Base-by-base conservation (phyloP, 2,329 filamentous ascomycete species). In the Phaeosphaeriaceae sp. region DNA sequence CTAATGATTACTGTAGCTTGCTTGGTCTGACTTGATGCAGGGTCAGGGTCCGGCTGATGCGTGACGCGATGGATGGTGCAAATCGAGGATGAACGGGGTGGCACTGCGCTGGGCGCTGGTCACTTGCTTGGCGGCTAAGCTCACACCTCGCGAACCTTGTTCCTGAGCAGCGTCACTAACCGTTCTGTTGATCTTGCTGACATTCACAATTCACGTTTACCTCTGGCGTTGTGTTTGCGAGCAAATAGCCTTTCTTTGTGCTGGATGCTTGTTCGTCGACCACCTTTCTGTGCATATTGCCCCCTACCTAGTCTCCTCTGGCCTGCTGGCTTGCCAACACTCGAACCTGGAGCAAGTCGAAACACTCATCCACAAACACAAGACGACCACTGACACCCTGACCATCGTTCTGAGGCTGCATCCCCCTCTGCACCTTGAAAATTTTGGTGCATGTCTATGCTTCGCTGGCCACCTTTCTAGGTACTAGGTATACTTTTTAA, bases 101-200 rank as follows among this genome's bases (percentile, higher is more conserved):
- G 16, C 15, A 29, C 16, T 13, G n/a, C n/a, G n/a, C n/a, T 26
- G 23, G 15, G 12, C n/a, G 23, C 35, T 40, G 20, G 26, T 28
- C 16, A 41, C 17, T 30, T n/a, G 28, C 40, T 42, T 42, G 40
- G 40, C 40, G 28, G 9, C 35, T 26, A 26, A 26, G 37, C 46
- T 42, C 35, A 48, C 35, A 48, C 42, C 29, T 44, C 41, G 26
- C 18, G 28, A 37, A 34, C 15, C 44, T 36, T 26, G 44, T 52
- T 45, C 38, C 46, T 53, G 49, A 45, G 35, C 52, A 48, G 46
- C 50, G 52, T 48, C 44, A 46, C 54, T 38, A 48, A 26, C 9
- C 28, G 48, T 36, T 40, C 41, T 37, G 37, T 29, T 11, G 3
- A 26, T 7, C 23, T 7, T 8, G 23, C 23, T 26, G 23, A 43